Base-by-base conservation (phyloP, 495 filamentous ascomycete genomes). In the Aspergillus heteromorphus region DNA sequence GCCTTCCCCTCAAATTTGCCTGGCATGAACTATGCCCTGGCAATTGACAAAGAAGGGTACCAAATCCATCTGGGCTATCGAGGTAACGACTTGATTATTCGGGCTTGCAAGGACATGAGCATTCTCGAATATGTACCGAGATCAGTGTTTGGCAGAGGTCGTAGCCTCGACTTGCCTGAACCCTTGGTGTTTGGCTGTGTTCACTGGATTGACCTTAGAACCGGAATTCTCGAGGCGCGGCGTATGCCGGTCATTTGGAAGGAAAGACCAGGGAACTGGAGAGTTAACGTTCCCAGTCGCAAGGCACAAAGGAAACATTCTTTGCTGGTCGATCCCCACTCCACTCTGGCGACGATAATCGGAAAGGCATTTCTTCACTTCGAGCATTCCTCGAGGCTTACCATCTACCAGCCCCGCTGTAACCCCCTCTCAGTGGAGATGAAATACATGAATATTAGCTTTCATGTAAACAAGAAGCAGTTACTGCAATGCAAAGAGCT, bases 171-270 rank as follows among this genome's bases (percentile, higher is more conserved):
- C 42, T 65, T 87, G 14, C 81, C 85, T 8, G 41, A 18, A 0
- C 52, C 64, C 0, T 75, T 87, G 18, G 51, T 79, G 4, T 43
- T 73, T 5, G 57, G 78, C 19, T 81, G 70, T 53, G 60, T 78
- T 0, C 84, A 88, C 54, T 88, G 85, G 84, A 60, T 86, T 4
- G 65, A 85, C 43, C 7, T 83, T 4, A 47, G 54, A 4, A 73
- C 66, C 0, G 58, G 64, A 0, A 38, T 53, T 1, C 48, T 87
- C 3, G 77, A 86, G 42, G 52, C 55, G 4, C 30, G 61, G 17
- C 51, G 43, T 8, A 51, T 40, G n/a, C 62, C 58, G 23, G 57
- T 51, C 7, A 61, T 45, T 55, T 81, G 81, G 51, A 66, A 74
- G 8, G 67, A 59, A 20, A 62, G 64, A 41, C 13, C 18, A 0